Conservation (phyloP, 1,284 basidiomycete genomes). For the Sporisorium reilianum region DNA sequence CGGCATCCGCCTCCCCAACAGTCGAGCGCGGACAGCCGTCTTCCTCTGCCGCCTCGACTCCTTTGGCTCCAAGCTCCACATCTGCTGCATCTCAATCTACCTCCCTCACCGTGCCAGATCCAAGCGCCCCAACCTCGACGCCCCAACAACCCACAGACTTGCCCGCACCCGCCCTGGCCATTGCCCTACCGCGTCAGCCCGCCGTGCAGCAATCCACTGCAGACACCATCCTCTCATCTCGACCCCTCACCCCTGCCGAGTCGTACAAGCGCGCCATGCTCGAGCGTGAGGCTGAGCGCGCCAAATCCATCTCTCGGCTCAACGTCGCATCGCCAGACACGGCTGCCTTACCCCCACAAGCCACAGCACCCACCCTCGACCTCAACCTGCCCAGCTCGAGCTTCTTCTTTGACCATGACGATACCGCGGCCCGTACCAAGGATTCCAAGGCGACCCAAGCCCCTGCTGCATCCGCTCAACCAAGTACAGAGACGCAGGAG, state of each 20-base stretch:
- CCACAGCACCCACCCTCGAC: slow-evolving; percentile 38
- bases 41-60: neutral
- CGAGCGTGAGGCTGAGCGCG: slow-evolving; percentile 30
- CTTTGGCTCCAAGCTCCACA: neutral
- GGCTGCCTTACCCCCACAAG: neutral
- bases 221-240: slow-evolving; percentile 6
- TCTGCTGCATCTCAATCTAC: neutral
- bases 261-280: slow-evolving; percentile 43
- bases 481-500: neutral
- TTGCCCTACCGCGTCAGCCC: neutral
- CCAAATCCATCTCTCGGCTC: slow-evolving; percentile 7
- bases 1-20: neutral
- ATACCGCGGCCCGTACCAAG: neutral
- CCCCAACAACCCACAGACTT: neutral
- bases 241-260: slow-evolving; percentile 33
- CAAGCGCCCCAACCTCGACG: slow-evolving; percentile 11
- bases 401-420: slow-evolving; percentile 34
- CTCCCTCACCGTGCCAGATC: slow-evolving; percentile 16
- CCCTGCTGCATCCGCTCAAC: neutral
- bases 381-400: slow-evolving; percentile 43
- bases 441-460: neutral
- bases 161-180: neutral
- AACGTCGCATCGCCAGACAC: neutral
- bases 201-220: neutral
- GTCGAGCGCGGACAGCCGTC: neutral